These are phyloP conservation scores for Ogataea chonburiensis DNA, from an alignment of 805 yeast species.

Conservation along the genomic window DNA sequence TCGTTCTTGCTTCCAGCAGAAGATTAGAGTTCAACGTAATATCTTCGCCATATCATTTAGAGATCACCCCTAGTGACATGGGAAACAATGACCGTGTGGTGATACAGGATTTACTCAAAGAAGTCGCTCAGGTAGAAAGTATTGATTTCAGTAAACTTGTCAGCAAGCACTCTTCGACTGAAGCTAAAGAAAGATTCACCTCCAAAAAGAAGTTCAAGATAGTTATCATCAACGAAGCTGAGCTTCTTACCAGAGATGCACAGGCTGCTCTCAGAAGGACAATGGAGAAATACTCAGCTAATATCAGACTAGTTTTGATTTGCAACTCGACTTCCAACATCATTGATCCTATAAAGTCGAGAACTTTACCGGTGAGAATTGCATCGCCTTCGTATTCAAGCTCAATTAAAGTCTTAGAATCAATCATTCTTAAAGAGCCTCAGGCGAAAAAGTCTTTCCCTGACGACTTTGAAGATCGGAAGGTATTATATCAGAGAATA, in stretches of 20 bases:
- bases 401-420: constrained; percentile 50
- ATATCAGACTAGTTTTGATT: constrained; percentile 77
- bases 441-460: constrained; percentile 33
- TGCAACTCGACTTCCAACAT: constrained; percentile 90
- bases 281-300: constrained; percentile 91
- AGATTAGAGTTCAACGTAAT: constrained; percentile 90
- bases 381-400: constrained; percentile 74
- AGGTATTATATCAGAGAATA: constrained; percentile 45
- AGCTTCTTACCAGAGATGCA: constrained; percentile 84
- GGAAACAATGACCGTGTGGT: constrained; percentile 95
- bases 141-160: constrained; percentile 66
- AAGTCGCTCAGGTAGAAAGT: constrained; percentile 92
- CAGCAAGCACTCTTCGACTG: constrained; percentile 41
- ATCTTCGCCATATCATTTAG: constrained; percentile 88
- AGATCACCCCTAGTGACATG: constrained; percentile 95
- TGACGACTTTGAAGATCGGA: constrained; percentile 35
- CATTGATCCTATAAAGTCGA: constrained; percentile 90
- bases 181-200: constrained; percentile 13
- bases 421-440: constrained; percentile 58
- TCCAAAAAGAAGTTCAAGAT: constrained; percentile 62
- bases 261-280: constrained; percentile 95
- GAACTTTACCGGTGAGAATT: constrained; percentile 84
- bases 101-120: constrained; percentile 90
- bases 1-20: constrained; percentile 67
- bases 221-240: constrained; percentile 89